Percentiles rank a stretch among this genome's conserved stretches.
phyloP scores from a whole-genome alignment of 768 basidiomycete species.

The Macrolepiota fuliginosa region DNA sequence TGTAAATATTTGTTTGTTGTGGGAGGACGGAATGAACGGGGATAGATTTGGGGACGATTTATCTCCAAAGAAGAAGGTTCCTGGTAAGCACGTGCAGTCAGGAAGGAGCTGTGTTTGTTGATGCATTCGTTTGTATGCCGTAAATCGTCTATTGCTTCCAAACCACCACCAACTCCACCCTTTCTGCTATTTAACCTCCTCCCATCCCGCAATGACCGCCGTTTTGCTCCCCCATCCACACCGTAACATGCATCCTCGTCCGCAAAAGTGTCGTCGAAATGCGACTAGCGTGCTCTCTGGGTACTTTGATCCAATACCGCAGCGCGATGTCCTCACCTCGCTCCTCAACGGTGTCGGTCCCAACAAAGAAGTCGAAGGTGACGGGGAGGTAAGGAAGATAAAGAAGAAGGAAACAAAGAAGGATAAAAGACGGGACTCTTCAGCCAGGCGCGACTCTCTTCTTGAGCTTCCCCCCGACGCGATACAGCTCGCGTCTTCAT shows the following conservation, averaged over 20 bases:
- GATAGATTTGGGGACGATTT: constrained; percentile 37
- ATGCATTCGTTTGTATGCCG: constrained; percentile 41
- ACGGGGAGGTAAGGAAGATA: constrained; percentile 53
- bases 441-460: neutral
- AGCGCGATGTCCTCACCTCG: constrained; percentile 77
- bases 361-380: constrained; percentile 61
- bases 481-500: constrained; percentile 7
- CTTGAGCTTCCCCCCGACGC: neutral
- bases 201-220: constrained; percentile 14
- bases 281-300: constrained; percentile 79
- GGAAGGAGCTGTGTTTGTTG: constrained; percentile 45
- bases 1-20: constrained; percentile 15
- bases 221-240: constrained; percentile 34
- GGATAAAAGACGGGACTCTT: constrained; percentile 17
- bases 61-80: constrained; percentile 34
- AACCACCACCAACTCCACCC: constrained; percentile 49
- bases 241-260: constrained; percentile 26
- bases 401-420: constrained; percentile 51
- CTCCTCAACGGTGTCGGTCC: constrained; percentile 72
- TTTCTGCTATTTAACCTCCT: constrained; percentile 33
- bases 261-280: constrained; percentile 51
- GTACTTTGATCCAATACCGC: constrained; percentile 62
- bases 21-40: constrained; percentile 21
- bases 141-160: constrained; percentile 48
- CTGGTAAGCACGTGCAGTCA: constrained; percentile 45